phyloP scores from a whole-genome alignment of 495 filamentous ascomycete species.

The Penicillium parvum region DNA sequence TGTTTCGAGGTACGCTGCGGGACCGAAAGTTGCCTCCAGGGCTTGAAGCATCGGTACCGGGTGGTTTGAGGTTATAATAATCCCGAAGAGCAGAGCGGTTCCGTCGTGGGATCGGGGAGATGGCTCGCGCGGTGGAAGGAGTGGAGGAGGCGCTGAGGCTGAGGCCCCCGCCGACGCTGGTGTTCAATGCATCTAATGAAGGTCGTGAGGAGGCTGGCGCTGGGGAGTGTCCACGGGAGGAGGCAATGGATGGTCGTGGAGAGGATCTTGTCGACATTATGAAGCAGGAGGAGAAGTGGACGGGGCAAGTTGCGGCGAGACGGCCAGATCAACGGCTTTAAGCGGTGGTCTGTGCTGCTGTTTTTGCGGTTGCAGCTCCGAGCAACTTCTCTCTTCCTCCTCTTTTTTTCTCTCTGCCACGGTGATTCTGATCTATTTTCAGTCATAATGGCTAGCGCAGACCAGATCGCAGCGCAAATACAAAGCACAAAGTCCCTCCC shows the following conservation, averaged over 20 bases:
- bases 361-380: slow-evolving; percentile 2
- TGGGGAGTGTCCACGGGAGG: slow-evolving; percentile 54
- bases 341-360: slow-evolving; percentile 31
- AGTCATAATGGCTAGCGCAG: slow-evolving; percentile 31
- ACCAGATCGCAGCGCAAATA: slow-evolving; percentile 43
- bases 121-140: slow-evolving; percentile 42
- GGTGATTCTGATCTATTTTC: too few species aligned
- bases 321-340: slow-evolving; percentile 18
- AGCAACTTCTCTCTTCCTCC: slow-evolving; percentile 1
- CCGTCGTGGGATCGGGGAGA: slow-evolving; percentile 51
- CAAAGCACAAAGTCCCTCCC: slow-evolving; percentile 39
- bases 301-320: slow-evolving; percentile 5
- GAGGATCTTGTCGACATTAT: slow-evolving; percentile 77
- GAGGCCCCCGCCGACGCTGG: slow-evolving; percentile 40
- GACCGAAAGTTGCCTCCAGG: slow-evolving; percentile 22
- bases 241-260: slow-evolving; percentile 64
- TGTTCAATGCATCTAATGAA: slow-evolving; percentile 59
- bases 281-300: slow-evolving; percentile 3
- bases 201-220: slow-evolving; percentile 67
- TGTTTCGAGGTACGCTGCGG: slow-evolving; percentile 37
- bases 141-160: slow-evolving; percentile 53
- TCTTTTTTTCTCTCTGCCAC: not conserved
- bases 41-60: slow-evolving; percentile 26
- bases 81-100: slow-evolving; percentile 85
- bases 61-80: slow-evolving; percentile 82